These are phyloP conservation scores for Fusarium goolgardi DNA, from an alignment of 2,329 filamentous ascomycete species.

Conservation along the genomic window DNA sequence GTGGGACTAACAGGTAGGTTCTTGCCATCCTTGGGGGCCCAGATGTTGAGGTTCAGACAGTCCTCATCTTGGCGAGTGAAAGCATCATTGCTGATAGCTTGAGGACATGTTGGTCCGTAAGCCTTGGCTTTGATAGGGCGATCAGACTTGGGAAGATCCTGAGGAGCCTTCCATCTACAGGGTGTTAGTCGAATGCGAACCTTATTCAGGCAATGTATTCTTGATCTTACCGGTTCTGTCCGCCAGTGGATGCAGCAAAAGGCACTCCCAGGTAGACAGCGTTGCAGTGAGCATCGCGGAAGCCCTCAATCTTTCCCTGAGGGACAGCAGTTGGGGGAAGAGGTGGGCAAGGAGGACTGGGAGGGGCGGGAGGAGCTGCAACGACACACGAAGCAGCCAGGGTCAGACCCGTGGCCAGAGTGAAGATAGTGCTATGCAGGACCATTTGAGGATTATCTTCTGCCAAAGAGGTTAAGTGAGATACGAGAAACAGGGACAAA, in stretches of 20 bases:
- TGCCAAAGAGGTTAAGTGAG: constrained; percentile 2
- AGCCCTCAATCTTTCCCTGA: constrained; percentile 52
- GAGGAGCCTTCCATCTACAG: constrained; percentile 40
- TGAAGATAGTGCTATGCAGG: constrained; percentile 22
- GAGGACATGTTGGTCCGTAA: constrained; percentile 43
- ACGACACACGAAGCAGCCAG: constrained; percentile 33
- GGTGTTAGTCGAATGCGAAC: constrained; percentile 12
- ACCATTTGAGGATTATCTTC: constrained; percentile 29
- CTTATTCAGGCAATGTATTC: not conserved
- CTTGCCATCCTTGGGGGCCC: constrained; percentile 44
- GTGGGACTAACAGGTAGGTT: constrained; percentile 45
- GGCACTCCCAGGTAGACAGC: constrained; percentile 55
- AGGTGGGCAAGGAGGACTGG: constrained; percentile 1
- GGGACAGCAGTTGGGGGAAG: constrained; percentile 35
- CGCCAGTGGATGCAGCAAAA: constrained; percentile 55
- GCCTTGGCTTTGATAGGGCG: constrained; percentile 25
- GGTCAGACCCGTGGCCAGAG: constrained; percentile 24
- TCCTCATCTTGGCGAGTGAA: constrained; percentile 51
- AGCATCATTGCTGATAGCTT: constrained; percentile 32
- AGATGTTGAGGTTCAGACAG: constrained; percentile 58
- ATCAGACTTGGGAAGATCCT: constrained; percentile 31
- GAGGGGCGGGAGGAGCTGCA: not conserved
- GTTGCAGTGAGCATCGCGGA: constrained; percentile 50
- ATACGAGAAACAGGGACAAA: constrained; percentile 8
- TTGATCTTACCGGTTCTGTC: constrained; percentile 49